Conservation (phyloP, 768 basidiomycete genomes). For the Melanogaster broomeanus region DNA sequence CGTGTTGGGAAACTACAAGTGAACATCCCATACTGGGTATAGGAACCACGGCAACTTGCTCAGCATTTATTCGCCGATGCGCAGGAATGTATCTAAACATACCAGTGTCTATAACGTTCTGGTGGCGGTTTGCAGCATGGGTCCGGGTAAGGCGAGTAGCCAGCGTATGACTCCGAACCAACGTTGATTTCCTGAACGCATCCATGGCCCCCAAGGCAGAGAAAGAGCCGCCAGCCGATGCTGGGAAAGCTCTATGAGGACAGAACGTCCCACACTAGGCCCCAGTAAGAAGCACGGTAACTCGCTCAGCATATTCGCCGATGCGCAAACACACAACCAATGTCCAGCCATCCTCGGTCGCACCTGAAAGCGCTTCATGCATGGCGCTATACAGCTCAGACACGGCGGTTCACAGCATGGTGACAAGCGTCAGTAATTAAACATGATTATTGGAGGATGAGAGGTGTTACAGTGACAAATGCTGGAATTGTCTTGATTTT, state of each 20-base stretch:
- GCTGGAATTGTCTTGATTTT: neutral
- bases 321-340: no score
- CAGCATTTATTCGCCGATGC: no score
- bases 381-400: no score
- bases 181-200: neutral
- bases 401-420: neutral
- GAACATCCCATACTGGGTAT: no score
- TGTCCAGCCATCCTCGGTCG: no score
- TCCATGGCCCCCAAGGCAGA: neutral
- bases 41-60: neutral
- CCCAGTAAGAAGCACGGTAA: no score
- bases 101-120: no score
- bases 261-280: no score
- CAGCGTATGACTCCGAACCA: neutral
- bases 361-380: no score
- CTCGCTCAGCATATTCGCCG: no score
- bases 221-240: neutral
- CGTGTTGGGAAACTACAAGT: no score
- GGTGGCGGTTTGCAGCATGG: neutral
- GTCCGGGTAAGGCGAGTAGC: neutral
- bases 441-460: neutral
- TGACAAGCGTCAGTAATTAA: neutral
- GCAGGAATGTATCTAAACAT: no score
- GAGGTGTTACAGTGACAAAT: conserved; percentile 7
- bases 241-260: neutral